Evolutionary conservation across 768 basidiomycete genomes (phyloP).

Genomic region (Trametes coccinea): DNA sequence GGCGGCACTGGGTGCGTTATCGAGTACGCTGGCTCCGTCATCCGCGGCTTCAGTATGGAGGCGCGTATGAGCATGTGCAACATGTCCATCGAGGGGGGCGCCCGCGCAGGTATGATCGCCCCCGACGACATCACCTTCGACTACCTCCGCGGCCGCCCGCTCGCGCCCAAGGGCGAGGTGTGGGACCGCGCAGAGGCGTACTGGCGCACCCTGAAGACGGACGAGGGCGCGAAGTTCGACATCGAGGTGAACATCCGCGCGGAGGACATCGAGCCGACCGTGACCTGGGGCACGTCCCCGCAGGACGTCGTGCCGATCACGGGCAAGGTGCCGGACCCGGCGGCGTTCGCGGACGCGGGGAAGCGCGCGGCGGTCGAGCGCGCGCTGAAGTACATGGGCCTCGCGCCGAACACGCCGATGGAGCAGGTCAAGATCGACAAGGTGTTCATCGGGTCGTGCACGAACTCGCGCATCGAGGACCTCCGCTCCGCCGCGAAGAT

Average conservation of each 20-base stretch:
- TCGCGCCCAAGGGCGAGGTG: conserved; percentile 56
- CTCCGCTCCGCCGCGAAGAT: conserved; percentile 60
- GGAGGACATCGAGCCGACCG: conserved; percentile 62
- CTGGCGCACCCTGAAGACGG: conserved; percentile 56
- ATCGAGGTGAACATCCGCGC: conserved; percentile 56
- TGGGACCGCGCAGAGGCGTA: conserved; percentile 63
- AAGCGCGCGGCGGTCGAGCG: conserved; percentile 49
- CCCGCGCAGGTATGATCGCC: conserved; percentile 66
- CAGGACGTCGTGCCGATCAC: conserved; percentile 63
- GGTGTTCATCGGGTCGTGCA: conserved; percentile 69
- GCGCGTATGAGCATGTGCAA: conserved; percentile 62
- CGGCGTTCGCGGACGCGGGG: conserved; percentile 43
- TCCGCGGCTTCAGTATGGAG: conserved; percentile 61
- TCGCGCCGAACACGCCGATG: conserved; percentile 53
- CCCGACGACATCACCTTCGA: conserved; percentile 63
- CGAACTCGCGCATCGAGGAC: conserved; percentile 68
- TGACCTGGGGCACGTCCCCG: conserved; percentile 68
- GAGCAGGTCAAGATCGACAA: conserved; percentile 62
- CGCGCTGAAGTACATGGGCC: conserved; percentile 63
- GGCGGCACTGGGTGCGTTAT: conserved; percentile 67
- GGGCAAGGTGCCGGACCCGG: conserved; percentile 56
- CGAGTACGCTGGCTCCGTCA: conserved; percentile 59
- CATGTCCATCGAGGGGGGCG: conserved; percentile 71
- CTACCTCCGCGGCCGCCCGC: conserved; percentile 60
- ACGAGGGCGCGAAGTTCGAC: conserved; percentile 62